Evolutionary conservation across 345 rosid genomes (phyloP), one percentile per base, ranked within the genome.

Genomic region (Viola odorata): DNA sequence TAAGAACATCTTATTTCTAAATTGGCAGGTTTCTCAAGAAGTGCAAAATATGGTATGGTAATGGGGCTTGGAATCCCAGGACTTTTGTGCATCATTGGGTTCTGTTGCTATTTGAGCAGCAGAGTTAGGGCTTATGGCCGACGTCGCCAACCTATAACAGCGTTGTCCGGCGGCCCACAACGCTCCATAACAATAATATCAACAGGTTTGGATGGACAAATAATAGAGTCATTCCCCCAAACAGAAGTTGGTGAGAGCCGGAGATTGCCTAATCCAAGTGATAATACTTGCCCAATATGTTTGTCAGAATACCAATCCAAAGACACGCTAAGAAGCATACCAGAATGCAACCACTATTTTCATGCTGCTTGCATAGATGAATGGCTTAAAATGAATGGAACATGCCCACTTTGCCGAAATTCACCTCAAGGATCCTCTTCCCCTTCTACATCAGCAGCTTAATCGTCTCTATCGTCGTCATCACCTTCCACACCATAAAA

Each of bases 381-480:
- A 62, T 89, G 91, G 91, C 79, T 89, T 41, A 72, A 64, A 59
- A 23, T 70, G 63, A 86, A 84, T 15, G 80, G 77, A 0, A 69
- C 88, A 2, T 84, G 89, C 62, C 91, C 91, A 0, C 12, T 84
- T 23, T 89, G 92, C 62, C 77, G 91, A 37, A 82, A 86, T 41
- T 74, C 76, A 4, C 86, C 79, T 0, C 82, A 75, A 5, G 41
- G 49, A 12, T 50, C 64, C 8, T 32, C 36, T 12, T 8, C 68
- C 0, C 49, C 60, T 16, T 47, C 62, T 13, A 42, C 64, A 7
- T 50, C 71, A 0, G 7, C 8, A 8, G 55, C 71, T 8, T 15
- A 66, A 12, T 62, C 69, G 0, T 51, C 59, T 0, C 51, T 61
- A 5, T 11, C 64, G 8, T 13, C n/a, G 1, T 32, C 41, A 55